A percentile compares a stretch with the other conserved stretches of the same genome.
phyloP scores from a whole-genome alignment of 2,329 filamentous ascomycete genomes.

The Nemania sp. region DNA sequence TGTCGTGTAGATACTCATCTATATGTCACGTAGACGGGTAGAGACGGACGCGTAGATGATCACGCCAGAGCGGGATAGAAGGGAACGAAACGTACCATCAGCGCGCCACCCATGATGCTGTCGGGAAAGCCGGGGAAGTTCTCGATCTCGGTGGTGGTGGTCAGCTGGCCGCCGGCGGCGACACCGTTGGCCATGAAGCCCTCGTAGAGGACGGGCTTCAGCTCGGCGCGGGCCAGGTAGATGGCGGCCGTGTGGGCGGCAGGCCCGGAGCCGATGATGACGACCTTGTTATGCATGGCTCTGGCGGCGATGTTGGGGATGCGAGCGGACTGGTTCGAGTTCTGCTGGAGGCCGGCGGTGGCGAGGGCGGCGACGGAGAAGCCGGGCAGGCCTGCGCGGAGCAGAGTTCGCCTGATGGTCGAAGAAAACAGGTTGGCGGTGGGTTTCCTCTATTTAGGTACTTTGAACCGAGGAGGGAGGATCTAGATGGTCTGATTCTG shows the following conservation, averaged over 20 bases:
- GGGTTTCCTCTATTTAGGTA: conserved; percentile 6
- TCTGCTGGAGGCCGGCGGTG: conserved; percentile 64
- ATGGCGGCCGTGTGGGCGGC: conserved; percentile 97
- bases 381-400: conserved; percentile 74
- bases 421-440: conserved; percentile 93
- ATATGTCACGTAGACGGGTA: background rate
- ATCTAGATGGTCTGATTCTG: background rate
- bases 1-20: background rate
- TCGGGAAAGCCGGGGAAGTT: conserved; percentile 96
- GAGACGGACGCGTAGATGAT: too few relatives aligned
- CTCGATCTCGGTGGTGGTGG: conserved; percentile 97
- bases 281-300: conserved; percentile 91
- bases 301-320: conserved; percentile 49
- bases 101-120: conserved; percentile 80
- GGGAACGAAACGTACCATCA: conserved; percentile 67
- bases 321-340: conserved; percentile 41
- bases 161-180: conserved; percentile 93
- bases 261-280: conserved; percentile 93
- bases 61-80: background rate
- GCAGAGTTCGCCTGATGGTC: conserved; percentile 69
- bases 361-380: conserved; percentile 74
- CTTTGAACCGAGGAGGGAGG: conserved; percentile 5
- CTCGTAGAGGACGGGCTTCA: conserved; percentile 95
- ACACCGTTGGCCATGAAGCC: conserved; percentile 98
- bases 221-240: conserved; percentile 91